Base-by-base conservation (phyloP, 352 stramenopile genomes). In the Phytopythium aichiense region DNA sequence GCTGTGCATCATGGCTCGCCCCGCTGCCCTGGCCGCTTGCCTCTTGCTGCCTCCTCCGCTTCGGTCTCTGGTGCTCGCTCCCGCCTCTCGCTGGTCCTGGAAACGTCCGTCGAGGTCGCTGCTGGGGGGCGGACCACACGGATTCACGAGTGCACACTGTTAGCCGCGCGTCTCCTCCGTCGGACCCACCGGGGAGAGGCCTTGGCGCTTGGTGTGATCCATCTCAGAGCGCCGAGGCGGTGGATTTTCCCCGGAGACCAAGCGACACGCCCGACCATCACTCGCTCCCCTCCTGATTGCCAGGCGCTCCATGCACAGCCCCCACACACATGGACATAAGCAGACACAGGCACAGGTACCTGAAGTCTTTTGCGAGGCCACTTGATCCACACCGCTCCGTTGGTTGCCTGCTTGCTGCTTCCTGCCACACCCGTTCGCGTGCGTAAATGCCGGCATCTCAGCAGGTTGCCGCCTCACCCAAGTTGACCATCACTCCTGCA, bases 191-290 rank as follows among this genome's bases (percentile, higher is more conserved):
- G 33, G 11, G 25, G 16, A 9, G 15, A 2, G 1, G 40, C 16
- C 13, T 4, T 4, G 25, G 15, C 38, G 38, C 38, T 2, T 40
- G 35, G 35, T 7, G 35, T 38, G 33, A 16, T 50, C 43, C 43
- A 30, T 50, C 7, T 50, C 43, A 30, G 43, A 38, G 49, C 6
- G 15, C 28, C 15, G 4, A 4, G 22, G n/a, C 13, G 50, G 50
- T 56, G 50, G 51, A 57, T 57, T 57, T 57, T 57, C 18, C n/a
- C n/a, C 25, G 33, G 46, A 52, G 23, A 54, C 51, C 51, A 57
- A 57, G 51, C 51, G 51, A 57, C 51, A 57, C 48, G 48, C 16
- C 43, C 22, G 22, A 52, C 46, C 48, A 23, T 37, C 48, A 23
- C 48, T 45, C 51, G 51, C 30, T 28, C 28, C 16, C 7, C 28